phyloP scores from a whole-genome alignment of 345 rosid genomes.

The Hypericum perforatum region DNA sequence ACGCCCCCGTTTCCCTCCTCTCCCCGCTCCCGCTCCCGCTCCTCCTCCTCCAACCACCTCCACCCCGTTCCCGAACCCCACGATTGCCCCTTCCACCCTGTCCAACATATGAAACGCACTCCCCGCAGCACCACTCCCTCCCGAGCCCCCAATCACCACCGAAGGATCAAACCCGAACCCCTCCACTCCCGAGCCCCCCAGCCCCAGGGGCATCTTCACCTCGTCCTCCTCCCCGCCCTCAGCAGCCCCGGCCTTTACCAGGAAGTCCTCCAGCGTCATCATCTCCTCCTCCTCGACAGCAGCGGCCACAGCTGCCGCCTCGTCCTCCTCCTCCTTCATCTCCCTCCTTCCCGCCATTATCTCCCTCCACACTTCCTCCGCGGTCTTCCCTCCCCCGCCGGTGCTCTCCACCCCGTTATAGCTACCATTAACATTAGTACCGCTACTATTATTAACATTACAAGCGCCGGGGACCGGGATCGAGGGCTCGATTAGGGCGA shows the following conservation, averaged over 20 bases:
- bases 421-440: neutral
- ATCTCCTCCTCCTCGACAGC: neutral
- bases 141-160: slow-evolving; percentile 27
- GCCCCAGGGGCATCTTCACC: slow-evolving; percentile 18
- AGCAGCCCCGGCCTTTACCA: slow-evolving; percentile 18
- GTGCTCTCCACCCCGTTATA: neutral
- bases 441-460: neutral
- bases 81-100: slow-evolving; percentile 39
- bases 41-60: slow-evolving; percentile 19
- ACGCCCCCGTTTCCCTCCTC: slow-evolving; percentile 4
- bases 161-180: slow-evolving; percentile 39
- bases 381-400: neutral
- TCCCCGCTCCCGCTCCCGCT: slow-evolving; percentile 29
- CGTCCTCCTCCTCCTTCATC: neutral
- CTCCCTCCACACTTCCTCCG: neutral
- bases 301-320: neutral
- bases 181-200: slow-evolving; percentile 41
- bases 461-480: neutral
- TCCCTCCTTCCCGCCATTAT: neutral
- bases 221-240: slow-evolving; percentile 6
- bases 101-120: slow-evolving; percentile 50
- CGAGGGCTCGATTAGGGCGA: slow-evolving; percentile 33
- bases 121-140: slow-evolving; percentile 32
- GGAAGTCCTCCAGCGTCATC: slow-evolving; percentile 83
- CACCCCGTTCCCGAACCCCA: slow-evolving; percentile 40